These are phyloP conservation scores for Arthrocladium fulminans DNA, from an alignment of 2,329 filamentous ascomycete genomes.

Conservation along the genomic window DNA sequence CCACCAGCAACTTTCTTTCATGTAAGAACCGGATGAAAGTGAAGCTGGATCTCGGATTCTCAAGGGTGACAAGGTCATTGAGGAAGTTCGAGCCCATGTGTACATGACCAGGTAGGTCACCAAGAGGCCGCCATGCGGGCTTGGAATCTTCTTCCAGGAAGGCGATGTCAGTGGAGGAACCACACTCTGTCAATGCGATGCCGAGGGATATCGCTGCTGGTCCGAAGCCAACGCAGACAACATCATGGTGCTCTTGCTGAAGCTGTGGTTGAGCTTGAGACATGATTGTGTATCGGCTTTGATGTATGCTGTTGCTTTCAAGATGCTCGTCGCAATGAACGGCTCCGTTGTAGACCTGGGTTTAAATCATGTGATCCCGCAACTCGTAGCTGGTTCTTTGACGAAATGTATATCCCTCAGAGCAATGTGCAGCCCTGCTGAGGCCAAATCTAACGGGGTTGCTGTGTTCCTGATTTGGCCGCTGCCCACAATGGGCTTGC, in stretches of 20 bases:
- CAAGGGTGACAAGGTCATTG: slow-evolving; percentile 19
- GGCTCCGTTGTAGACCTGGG: no score
- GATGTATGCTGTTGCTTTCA: neutral
- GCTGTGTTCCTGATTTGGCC: neutral
- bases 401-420: no score
- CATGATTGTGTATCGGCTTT: neutral
- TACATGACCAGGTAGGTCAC: slow-evolving; percentile 3
- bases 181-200: slow-evolving; percentile 15
- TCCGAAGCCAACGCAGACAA: slow-evolving; percentile 20
- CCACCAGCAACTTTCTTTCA: slow-evolving; percentile 12
- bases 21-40: slow-evolving; percentile 21
- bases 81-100: slow-evolving; percentile 18
- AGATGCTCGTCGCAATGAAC: no score
- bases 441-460: no score
- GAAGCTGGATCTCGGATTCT: slow-evolving; percentile 20
- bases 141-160: slow-evolving; percentile 17
- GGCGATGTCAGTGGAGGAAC: neutral
- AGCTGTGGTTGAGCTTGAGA: neutral
- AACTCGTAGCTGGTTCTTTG: no score
- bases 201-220: slow-evolving; percentile 14
- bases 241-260: slow-evolving; percentile 9
- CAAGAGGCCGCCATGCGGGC: slow-evolving; percentile 14
- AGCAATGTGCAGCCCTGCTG: no score
- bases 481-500: neutral
- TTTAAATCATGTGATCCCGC: no score